Evolutionary conservation across 2,329 filamentous ascomycete species (phyloP).

Genomic region (Zopfia rhizophila): DNA sequence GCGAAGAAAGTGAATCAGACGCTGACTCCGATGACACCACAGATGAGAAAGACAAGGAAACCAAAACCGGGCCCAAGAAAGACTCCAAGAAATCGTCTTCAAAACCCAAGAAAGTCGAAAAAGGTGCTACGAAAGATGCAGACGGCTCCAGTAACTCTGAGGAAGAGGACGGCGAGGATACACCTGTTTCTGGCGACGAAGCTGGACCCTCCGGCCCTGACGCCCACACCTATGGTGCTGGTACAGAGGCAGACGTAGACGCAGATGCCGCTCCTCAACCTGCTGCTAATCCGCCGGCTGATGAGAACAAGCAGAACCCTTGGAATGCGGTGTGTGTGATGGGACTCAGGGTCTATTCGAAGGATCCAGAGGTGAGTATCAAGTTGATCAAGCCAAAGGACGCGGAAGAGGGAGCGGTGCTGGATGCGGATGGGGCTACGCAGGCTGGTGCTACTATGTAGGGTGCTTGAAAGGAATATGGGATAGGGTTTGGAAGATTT

Average conservation of each 20-base stretch:
- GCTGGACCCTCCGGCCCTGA: slow-evolving; percentile 1
- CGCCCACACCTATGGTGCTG: slow-evolving; percentile 3
- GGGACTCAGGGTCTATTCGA: slow-evolving; percentile 63
- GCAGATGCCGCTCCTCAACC: slow-evolving; percentile 14
- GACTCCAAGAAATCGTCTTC: slow-evolving; percentile 2
- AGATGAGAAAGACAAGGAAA: slow-evolving; percentile 12
- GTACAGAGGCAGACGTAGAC: slow-evolving; percentile 1
- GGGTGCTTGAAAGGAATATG: slow-evolving; percentile 1
- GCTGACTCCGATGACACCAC: slow-evolving; percentile 1
- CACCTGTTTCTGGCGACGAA: background rate
- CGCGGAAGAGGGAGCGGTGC: slow-evolving; percentile 40
- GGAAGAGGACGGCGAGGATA: background rate
- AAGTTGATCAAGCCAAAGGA: slow-evolving; percentile 42
- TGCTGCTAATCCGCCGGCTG: slow-evolving; percentile 10
- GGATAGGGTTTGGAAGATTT: too few relatives aligned
- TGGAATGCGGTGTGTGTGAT: slow-evolving; percentile 72
- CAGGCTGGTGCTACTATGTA: slow-evolving; percentile 49
- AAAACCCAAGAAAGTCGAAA: background rate
- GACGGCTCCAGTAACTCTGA: background rate
- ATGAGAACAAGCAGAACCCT: slow-evolving; percentile 46
- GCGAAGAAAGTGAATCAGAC: slow-evolving; percentile 2
- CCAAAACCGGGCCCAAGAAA: slow-evolving; percentile 13
- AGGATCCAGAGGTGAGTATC: slow-evolving; percentile 43
- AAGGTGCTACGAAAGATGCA: slow-evolving; percentile 1
- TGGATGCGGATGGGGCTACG: slow-evolving; percentile 44